phyloP scores from a whole-genome alignment of 2,329 filamentous ascomycete genomes.

The Raffaelea albimanens region DNA sequence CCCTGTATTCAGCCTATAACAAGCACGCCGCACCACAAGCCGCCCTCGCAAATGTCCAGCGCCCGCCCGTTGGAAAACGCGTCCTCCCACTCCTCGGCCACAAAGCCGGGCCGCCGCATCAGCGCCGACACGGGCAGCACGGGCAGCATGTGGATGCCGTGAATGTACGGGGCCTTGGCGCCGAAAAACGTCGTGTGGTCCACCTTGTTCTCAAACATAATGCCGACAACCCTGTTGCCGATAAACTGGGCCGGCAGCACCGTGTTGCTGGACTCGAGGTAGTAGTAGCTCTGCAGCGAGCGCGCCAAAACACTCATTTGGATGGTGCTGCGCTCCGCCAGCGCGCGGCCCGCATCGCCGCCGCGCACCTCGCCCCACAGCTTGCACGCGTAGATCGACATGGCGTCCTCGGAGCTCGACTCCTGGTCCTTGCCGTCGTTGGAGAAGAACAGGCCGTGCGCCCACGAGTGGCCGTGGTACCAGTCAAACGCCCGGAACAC shows the following conservation, averaged over 20 bases:
- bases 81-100: slow-evolving; percentile 70
- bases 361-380: slow-evolving; percentile 81
- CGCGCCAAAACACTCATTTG: slow-evolving; percentile 74
- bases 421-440: slow-evolving; percentile 75
- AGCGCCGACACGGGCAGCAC: slow-evolving; percentile 59
- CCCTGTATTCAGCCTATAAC: no score
- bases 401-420: slow-evolving; percentile 81
- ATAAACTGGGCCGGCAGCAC: slow-evolving; percentile 68
- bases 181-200: slow-evolving; percentile 92
- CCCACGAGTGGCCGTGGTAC: slow-evolving; percentile 93
- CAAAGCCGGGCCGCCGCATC: slow-evolving; percentile 59
- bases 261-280: background rate
- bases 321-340: slow-evolving; percentile 74
- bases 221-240: slow-evolving; percentile 63
- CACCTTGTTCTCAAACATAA: slow-evolving; percentile 88
- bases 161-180: slow-evolving; percentile 58
- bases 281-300: slow-evolving; percentile 41
- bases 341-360: slow-evolving; percentile 63
- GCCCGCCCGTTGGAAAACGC: slow-evolving; percentile 66
- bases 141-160: slow-evolving; percentile 78
- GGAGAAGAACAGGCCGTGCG: slow-evolving; percentile 64
- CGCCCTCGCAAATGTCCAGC: no score
- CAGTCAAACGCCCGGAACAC: slow-evolving; percentile 82
- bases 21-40: slow-evolving; percentile 80
- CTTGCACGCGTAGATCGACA: slow-evolving; percentile 80